phyloP scores from a whole-genome alignment of 768 basidiomycete genomes.

The Pulveroboletus ravenelii region DNA sequence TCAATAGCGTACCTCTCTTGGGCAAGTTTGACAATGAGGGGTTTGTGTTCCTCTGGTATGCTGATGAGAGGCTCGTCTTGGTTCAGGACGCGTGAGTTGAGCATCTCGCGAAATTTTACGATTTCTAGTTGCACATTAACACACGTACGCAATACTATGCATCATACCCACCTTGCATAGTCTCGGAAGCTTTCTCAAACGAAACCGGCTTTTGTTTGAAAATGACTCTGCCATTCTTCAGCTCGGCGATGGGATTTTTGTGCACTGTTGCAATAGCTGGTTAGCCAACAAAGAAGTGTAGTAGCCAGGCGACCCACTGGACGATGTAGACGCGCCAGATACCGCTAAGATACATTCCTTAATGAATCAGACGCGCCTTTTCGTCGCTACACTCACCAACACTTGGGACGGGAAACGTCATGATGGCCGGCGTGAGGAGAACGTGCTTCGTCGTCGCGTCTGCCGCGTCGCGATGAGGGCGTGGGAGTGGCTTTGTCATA shows the following conservation, averaged over 20 bases:
- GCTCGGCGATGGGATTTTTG: constrained; percentile 48
- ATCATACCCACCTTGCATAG: constrained; percentile 61
- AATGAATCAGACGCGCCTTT: constrained; percentile 2
- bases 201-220: constrained; percentile 73
- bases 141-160: neutral
- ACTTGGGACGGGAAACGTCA: constrained; percentile 15
- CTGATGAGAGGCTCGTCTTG: constrained; percentile 46
- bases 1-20: constrained; percentile 69
- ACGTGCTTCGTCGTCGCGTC: constrained; percentile 15
- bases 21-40: constrained; percentile 75
- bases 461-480: constrained; percentile 12
- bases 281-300: neutral
- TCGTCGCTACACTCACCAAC: constrained; percentile 13
- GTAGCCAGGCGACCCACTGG: constrained; percentile 14
- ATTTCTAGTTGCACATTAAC: constrained; percentile 46
- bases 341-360: constrained; percentile 9
- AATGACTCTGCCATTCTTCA: constrained; percentile 72
- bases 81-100: constrained; percentile 49
- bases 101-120: constrained; percentile 70
- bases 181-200: constrained; percentile 76
- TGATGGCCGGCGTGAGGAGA: constrained; percentile 16
- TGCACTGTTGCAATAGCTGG: constrained; percentile 30
- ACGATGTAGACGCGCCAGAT: constrained; percentile 5
- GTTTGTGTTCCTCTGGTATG: constrained; percentile 65
- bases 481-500: constrained; percentile 32